Conservation (phyloP, 78 protist genomes). For the Anaeramoeba flamelloides region DNA sequence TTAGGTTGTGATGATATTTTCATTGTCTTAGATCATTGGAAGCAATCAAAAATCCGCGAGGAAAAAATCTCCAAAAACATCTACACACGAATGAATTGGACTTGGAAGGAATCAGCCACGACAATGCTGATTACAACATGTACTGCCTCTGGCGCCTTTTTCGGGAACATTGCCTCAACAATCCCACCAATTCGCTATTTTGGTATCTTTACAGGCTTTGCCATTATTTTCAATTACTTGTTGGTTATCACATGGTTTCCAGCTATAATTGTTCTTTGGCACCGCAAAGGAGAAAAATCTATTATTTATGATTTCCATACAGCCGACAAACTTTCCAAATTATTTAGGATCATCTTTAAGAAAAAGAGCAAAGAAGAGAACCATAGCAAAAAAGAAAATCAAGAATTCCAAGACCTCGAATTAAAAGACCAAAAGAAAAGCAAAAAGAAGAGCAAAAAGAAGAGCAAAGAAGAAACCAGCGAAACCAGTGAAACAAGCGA, state of each 20-base stretch:
- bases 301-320: too few species aligned
- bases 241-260: neutral
- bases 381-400: too few species aligned
- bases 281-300: too few species aligned
- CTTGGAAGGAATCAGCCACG: conserved; percentile 1
- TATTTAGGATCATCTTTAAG: too few species aligned
- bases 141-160: neutral
- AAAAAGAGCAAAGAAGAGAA: too few species aligned
- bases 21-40: conserved; percentile 21
- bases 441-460: too few species aligned
- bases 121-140: neutral
- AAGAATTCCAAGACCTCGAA: too few species aligned
- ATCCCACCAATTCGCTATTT: neutral
- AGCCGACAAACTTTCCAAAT: too few species aligned
- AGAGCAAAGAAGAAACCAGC: too few species aligned
- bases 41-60: conserved; percentile 1
- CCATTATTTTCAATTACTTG: neutral
- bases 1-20: conserved; percentile 31
- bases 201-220: neutral
- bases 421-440: too few species aligned
- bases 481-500: too few species aligned
- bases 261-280: too few species aligned
- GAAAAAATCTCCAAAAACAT: neutral
- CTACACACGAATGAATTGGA: conserved; percentile 12
- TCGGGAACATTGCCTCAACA: neutral